Evolutionary conservation across 192 early-diverging fungal genomes (phyloP).

Genomic region (Entophlyctis helioformis): DNA sequence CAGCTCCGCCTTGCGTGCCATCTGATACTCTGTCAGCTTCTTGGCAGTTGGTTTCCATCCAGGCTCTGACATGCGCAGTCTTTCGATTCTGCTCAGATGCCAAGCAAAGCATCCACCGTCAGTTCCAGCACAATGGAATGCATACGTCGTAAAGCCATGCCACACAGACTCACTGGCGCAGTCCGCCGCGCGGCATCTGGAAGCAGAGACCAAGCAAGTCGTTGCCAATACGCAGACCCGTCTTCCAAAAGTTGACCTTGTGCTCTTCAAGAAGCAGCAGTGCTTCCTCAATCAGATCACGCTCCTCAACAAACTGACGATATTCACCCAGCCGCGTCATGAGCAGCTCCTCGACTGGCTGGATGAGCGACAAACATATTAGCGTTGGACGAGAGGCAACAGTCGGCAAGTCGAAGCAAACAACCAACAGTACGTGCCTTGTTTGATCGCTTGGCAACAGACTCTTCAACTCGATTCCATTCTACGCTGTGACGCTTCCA

Average conservation of each 20-base stretch:
- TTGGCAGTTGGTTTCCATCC: background rate
- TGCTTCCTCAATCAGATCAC: conserved; percentile 34
- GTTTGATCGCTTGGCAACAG: conserved; percentile 11
- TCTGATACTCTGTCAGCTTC: conserved; percentile 1
- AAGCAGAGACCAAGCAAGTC: conserved; percentile 37
- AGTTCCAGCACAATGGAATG: no score
- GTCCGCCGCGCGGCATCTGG: conserved; percentile 30
- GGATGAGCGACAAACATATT: no score
- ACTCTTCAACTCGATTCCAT: conserved; percentile 17
- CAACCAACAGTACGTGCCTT: conserved; percentile 5
- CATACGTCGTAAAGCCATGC: background rate
- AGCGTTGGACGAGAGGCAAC: no score
- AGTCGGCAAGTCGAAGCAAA: background rate
- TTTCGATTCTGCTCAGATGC: conserved; percentile 1
- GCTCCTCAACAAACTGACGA: conserved; percentile 27
- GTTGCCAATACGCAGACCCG: conserved; percentile 32
- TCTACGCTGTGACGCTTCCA: conserved; percentile 28
- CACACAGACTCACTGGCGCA: conserved; percentile 29
- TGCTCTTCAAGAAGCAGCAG: conserved; percentile 26
- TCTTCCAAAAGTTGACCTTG: conserved; percentile 38
- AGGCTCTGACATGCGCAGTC: background rate
- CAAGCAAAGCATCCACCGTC: background rate
- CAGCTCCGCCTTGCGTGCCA: conserved; percentile 17
- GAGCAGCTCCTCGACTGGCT: conserved; percentile 21
- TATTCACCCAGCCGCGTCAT: conserved; percentile 33